These are phyloP conservation scores for Sarocladiaceae sp. DNA, from an alignment of 2,329 filamentous ascomycete species.

Conservation along the genomic window DNA sequence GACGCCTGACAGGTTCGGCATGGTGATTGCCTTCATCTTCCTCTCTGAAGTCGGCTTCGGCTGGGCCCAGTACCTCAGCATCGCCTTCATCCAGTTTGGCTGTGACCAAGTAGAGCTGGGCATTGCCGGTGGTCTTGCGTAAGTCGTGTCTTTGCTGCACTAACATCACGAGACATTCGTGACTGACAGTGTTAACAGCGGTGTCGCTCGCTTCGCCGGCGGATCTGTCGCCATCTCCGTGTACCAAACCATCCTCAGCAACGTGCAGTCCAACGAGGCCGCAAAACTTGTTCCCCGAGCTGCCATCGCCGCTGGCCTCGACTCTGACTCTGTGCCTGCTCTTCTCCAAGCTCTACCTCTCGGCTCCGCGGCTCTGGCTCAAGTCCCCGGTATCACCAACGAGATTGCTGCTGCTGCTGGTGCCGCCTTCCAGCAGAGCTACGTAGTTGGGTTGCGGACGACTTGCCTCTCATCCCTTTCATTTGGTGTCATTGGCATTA, in stretches of 20 bases:
- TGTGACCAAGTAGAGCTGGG: constrained; percentile 42
- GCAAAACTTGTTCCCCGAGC: constrained; percentile 26
- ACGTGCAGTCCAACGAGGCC: constrained; percentile 24
- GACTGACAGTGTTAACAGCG: constrained; percentile 20
- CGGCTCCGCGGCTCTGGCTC: constrained; percentile 16
- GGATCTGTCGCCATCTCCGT: constrained; percentile 34
- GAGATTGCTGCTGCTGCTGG: constrained; percentile 21
- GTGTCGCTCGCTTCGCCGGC: constrained; percentile 35
- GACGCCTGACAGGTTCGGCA: constrained; percentile 34
- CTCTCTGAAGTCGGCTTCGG: constrained; percentile 37
- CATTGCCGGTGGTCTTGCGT: constrained; percentile 46
- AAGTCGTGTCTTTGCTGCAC: constrained; percentile 14
- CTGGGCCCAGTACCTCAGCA: constrained; percentile 40
- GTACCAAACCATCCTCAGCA: constrained; percentile 35
- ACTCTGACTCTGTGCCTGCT: constrained; percentile 20
- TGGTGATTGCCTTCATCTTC: constrained; percentile 41
- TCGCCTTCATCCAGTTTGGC: constrained; percentile 43
- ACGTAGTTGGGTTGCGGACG: constrained; percentile 22
- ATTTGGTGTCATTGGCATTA: constrained; percentile 24
- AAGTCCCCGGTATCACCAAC: constrained; percentile 20
- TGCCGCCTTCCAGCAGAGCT: constrained; percentile 24
- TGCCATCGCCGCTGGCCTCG: constrained; percentile 27
- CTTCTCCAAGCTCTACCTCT: constrained; percentile 23
- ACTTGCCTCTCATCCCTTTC: constrained; percentile 23
- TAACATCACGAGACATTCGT: not conserved